Evolutionary conservation across 2,329 filamentous ascomycete genomes (phyloP).

Genomic region (Calonectria leucothoes): DNA sequence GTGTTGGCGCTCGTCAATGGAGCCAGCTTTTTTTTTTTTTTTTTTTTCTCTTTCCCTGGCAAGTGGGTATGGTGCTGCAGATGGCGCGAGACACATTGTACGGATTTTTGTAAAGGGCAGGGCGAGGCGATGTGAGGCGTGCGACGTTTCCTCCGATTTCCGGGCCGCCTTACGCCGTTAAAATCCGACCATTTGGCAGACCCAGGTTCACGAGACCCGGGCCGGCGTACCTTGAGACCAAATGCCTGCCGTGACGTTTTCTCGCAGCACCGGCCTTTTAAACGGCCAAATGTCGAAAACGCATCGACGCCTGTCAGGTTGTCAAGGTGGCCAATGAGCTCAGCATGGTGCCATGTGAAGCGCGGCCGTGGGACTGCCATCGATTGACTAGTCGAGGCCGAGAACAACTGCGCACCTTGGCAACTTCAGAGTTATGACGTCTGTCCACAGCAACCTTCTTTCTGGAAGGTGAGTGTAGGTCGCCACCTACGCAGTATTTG

Average conservation of each 20-base stretch:
- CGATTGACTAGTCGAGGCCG: neutral
- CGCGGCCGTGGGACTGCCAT: neutral
- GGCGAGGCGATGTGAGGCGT: neutral
- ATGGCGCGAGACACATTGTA: neutral
- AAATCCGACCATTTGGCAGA: neutral
- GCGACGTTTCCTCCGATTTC: constrained; percentile 15
- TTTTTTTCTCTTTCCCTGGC: neutral
- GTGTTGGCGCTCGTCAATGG: neutral
- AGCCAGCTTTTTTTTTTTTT: neutral
- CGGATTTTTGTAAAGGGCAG: neutral
- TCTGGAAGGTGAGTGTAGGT: neutral
- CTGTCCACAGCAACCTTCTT: neutral
- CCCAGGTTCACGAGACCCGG: neutral
- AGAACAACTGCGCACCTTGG: neutral
- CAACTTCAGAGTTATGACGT: constrained; percentile 7
- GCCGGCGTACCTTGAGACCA: neutral
- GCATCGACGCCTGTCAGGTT: constrained; percentile 9
- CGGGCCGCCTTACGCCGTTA: constrained; percentile 15
- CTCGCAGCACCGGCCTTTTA: neutral
- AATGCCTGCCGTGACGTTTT: neutral
- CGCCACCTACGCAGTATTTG: neutral
- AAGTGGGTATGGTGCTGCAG: neutral
- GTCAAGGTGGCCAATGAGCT: constrained; percentile 4
- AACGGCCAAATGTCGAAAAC: neutral
- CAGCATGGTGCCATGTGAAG: constrained; percentile 17